Conservation (phyloP, 306 rosid species). For the Heteromeles arbutifolia region DNA sequence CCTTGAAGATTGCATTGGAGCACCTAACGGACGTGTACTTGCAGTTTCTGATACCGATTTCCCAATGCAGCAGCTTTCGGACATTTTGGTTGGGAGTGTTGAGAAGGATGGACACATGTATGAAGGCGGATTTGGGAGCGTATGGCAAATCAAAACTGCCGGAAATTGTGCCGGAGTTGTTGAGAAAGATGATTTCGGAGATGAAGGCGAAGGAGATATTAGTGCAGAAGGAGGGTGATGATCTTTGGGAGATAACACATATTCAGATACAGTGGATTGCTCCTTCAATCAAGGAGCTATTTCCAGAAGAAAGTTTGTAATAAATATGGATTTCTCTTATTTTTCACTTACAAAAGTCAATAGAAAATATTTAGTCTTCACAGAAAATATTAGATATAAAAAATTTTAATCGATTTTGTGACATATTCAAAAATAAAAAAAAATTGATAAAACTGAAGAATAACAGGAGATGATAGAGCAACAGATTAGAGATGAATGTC, state of each 20-base stretch:
- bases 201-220: conserved; percentile 67
- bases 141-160: conserved; percentile 54
- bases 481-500: neutral
- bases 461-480: neutral
- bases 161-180: conserved; percentile 51
- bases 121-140: conserved; percentile 80
- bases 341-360: neutral
- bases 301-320: conserved; percentile 39
- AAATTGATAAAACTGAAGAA: neutral
- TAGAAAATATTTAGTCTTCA: too few relatives aligned
- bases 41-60: conserved; percentile 50
- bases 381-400: too few relatives aligned
- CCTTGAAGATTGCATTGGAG: conserved; percentile 72
- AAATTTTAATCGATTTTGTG: too few relatives aligned
- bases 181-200: conserved; percentile 55
- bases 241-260: conserved; percentile 74
- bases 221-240: conserved; percentile 55
- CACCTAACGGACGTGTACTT: conserved; percentile 60
- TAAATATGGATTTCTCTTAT: neutral
- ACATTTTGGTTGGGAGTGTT: conserved; percentile 82
- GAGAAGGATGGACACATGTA: conserved; percentile 89
- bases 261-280: conserved; percentile 93
- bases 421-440: too few relatives aligned
- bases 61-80: conserved; percentile 48
- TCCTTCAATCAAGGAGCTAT: conserved; percentile 68